Evolutionary conservation across 2,329 filamentous ascomycete species (phyloP).

Genomic region (Bisporella sp.): DNA sequence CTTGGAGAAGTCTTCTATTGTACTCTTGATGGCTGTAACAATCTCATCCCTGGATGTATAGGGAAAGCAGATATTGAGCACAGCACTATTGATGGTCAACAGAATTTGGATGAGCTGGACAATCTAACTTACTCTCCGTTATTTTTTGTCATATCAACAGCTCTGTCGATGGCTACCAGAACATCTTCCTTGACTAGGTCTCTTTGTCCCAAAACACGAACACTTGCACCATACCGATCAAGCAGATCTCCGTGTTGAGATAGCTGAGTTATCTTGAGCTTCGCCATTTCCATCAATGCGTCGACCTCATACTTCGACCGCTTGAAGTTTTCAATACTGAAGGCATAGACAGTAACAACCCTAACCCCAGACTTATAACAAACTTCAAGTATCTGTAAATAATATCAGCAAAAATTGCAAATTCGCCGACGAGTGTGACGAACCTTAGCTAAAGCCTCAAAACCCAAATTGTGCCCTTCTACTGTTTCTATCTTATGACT

Average conservation of each 20-base stretch:
- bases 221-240: slow-evolving; percentile 82
- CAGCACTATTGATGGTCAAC: slow-evolving; percentile 36
- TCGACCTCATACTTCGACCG: slow-evolving; percentile 94
- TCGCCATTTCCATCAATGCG: slow-evolving; percentile 94
- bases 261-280: slow-evolving; percentile 87
- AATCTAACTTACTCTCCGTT: slow-evolving; percentile 61
- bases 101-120: not conserved
- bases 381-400: slow-evolving; percentile 74
- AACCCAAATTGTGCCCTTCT: slow-evolving; percentile 91
- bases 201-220: slow-evolving; percentile 79
- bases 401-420: slow-evolving; percentile 10
- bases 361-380: slow-evolving; percentile 98
- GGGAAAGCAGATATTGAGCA: slow-evolving; percentile 93
- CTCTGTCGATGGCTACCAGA: slow-evolving; percentile 77
- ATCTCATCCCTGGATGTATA: slow-evolving; percentile 97
- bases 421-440: slow-evolving; percentile 16
- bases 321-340: slow-evolving; percentile 99
- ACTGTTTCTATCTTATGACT: slow-evolving; percentile 91
- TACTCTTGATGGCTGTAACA: slow-evolving; percentile 78
- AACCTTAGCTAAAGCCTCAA: slow-evolving; percentile 87
- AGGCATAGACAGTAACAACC: slow-evolving; percentile 95
- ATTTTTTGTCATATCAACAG: slow-evolving; percentile 77
- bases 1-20: slow-evolving; percentile 78
- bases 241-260: slow-evolving; percentile 89
- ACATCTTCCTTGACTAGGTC: slow-evolving; percentile 83